Evolutionary conservation across 257 asterid species (phyloP).

Genomic region (Solanum clarkiae): DNA sequence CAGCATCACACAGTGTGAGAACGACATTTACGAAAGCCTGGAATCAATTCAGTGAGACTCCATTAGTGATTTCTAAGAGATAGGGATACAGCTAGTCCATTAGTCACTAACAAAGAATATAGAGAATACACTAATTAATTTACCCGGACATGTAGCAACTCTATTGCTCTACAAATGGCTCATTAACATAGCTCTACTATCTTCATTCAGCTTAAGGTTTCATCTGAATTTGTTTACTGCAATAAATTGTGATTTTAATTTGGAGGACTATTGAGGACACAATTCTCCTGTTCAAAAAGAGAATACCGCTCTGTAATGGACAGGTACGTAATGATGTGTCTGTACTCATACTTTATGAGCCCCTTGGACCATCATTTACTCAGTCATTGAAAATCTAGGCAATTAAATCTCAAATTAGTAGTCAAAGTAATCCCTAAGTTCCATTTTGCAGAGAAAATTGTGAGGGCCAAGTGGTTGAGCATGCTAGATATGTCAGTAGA

Average conservation of each 20-base stretch:
- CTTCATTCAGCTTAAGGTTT: background rate
- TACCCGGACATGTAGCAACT: background rate
- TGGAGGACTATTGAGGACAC: background rate
- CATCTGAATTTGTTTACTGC: background rate
- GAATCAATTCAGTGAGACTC: slow-evolving; percentile 1
- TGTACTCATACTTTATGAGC: background rate
- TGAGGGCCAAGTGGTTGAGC: background rate
- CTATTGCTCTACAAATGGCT: background rate
- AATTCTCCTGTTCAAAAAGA: background rate
- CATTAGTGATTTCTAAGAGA: background rate
- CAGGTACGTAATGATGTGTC: background rate
- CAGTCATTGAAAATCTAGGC: background rate
- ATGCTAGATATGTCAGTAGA: background rate
- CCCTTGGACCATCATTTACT: background rate
- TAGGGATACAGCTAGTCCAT: background rate
- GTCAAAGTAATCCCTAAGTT: background rate
- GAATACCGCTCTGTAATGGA: background rate
- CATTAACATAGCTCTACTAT: background rate
- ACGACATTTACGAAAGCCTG: slow-evolving; percentile 94
- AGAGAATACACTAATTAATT: background rate
- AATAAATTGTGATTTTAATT: background rate
- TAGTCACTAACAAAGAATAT: background rate
- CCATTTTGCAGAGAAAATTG: background rate
- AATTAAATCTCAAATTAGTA: background rate
- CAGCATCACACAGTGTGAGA: slow-evolving; percentile 86